These are phyloP conservation scores for Tricholoma flavovirens DNA, from an alignment of 768 basidiomycete genomes.

Conservation along the genomic window DNA sequence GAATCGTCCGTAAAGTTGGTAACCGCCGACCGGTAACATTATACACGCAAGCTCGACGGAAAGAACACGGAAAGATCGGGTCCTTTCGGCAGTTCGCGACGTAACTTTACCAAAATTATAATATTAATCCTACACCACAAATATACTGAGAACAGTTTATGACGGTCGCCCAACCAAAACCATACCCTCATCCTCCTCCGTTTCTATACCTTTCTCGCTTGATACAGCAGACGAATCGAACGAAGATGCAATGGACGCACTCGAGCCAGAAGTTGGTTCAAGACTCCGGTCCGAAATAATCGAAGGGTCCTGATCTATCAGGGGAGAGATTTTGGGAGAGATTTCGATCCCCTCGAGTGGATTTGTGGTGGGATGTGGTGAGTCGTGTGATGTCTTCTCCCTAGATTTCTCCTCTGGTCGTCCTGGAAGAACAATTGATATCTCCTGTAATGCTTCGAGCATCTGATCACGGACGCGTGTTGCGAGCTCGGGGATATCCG, in stretches of 20 bases:
- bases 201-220: conserved; percentile 66
- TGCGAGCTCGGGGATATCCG: conserved; percentile 66
- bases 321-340: background rate
- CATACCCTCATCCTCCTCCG: conserved; percentile 84
- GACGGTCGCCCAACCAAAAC: conserved; percentile 64
- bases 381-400: conserved; percentile 6
- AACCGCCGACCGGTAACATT: background rate
- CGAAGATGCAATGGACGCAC: conserved; percentile 27
- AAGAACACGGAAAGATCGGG: conserved; percentile 1
- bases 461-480: conserved; percentile 70
- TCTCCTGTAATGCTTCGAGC: conserved; percentile 70
- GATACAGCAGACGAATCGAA: conserved; percentile 35
- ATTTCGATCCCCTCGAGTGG: background rate
- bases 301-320: background rate
- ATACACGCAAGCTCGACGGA: background rate
- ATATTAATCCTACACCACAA: too few relatives aligned
- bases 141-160: conserved; percentile 4
- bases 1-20: background rate
- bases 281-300: background rate
- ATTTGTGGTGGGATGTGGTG: conserved; percentile 2
- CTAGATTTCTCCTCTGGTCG: conserved; percentile 9
- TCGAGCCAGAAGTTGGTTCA: conserved; percentile 17
- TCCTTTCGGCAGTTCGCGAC: background rate
- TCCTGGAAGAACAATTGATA: conserved; percentile 48
- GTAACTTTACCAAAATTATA: too few relatives aligned